Evolutionary conservation across 2,329 filamentous ascomycete species (phyloP).

Genomic region (Stenocarpella maydis): DNA sequence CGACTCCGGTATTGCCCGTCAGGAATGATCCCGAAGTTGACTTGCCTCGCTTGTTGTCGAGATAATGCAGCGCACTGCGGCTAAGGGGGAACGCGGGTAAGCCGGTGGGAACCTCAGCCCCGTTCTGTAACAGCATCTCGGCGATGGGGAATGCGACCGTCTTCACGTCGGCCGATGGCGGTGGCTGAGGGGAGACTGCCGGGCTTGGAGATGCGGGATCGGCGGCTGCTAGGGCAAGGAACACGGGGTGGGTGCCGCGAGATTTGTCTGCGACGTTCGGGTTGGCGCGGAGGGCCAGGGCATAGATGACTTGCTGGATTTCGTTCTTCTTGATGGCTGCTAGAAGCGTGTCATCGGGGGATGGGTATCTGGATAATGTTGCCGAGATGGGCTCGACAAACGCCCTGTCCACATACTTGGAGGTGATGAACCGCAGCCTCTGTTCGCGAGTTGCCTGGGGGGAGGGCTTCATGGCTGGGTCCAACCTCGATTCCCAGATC

Average conservation of each 20-base stretch:
- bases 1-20: slow-evolving; percentile 44
- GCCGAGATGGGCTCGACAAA: slow-evolving; percentile 82
- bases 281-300: slow-evolving; percentile 84
- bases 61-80: slow-evolving; percentile 79
- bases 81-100: slow-evolving; percentile 86
- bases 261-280: slow-evolving; percentile 88
- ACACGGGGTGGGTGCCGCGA: slow-evolving; percentile 86
- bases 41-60: slow-evolving; percentile 77
- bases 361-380: slow-evolving; percentile 77
- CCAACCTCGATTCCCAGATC: slow-evolving; percentile 91
- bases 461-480: slow-evolving; percentile 75
- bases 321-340: slow-evolving; percentile 97
- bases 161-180: slow-evolving; percentile 54
- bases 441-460: slow-evolving; percentile 87
- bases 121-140: slow-evolving; percentile 92
- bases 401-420: slow-evolving; percentile 87
- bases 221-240: slow-evolving; percentile 88
- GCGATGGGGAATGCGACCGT: slow-evolving; percentile 83
- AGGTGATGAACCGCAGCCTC: slow-evolving; percentile 91
- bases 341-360: slow-evolving; percentile 86
- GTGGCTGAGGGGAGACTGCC: slow-evolving; percentile 52
- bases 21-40: slow-evolving; percentile 44
- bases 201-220: slow-evolving; percentile 82
- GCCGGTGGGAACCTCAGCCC: slow-evolving; percentile 81
- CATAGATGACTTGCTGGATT: slow-evolving; percentile 91